Evolutionary conservation across 2,329 filamentous ascomycete species (phyloP).

Genomic region (Epichloe coenophiala): DNA sequence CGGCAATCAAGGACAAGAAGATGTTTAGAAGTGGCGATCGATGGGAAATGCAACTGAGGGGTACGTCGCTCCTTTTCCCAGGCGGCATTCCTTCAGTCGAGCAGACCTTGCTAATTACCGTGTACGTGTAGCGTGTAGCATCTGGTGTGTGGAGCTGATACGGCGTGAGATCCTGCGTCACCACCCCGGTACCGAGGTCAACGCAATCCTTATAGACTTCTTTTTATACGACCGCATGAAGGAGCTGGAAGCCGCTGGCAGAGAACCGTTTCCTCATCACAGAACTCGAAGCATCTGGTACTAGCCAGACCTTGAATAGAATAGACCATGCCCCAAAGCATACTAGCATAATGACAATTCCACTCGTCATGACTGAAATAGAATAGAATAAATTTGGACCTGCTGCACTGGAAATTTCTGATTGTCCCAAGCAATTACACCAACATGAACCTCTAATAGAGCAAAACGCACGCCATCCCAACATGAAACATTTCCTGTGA

Average conservation of each 20-base stretch:
- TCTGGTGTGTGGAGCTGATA: constrained; percentile 91
- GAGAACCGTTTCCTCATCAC: constrained; percentile 59
- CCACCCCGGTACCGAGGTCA: constrained; percentile 59
- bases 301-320: constrained; percentile 24
- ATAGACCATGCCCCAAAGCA: not conserved
- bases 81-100: not conserved
- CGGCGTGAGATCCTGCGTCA: constrained; percentile 61
- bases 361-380: not conserved
- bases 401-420: not conserved
- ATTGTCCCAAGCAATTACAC: not conserved
- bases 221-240: constrained; percentile 95
- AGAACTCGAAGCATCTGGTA: constrained; percentile 93
- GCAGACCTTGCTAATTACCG: not conserved
- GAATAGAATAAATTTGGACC: not conserved
- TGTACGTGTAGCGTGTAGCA: constrained; percentile 59
- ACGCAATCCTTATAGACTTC: constrained; percentile 92
- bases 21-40: constrained; percentile 55
- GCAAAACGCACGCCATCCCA: constrained; percentile 1
- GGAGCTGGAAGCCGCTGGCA: constrained; percentile 52
- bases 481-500: constrained; percentile 7
- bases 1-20: constrained; percentile 50
- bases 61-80: constrained; percentile 23
- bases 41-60: constrained; percentile 81
- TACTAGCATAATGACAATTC: not conserved
- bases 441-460: not conserved